phyloP scores from a whole-genome alignment of 257 asterid genomes.

The Lithospermum erythrorhizon region DNA sequence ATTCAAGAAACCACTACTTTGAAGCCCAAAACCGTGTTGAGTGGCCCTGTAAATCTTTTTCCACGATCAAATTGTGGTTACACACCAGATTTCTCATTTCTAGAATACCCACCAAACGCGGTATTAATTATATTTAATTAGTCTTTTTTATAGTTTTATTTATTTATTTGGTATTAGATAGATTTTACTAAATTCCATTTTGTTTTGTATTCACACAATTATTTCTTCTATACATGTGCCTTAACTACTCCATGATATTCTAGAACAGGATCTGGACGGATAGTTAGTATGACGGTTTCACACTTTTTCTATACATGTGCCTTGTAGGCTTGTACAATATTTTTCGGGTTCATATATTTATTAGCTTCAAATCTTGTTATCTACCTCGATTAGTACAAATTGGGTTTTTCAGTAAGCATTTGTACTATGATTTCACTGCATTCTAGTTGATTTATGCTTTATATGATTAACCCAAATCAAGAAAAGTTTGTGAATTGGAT shows the following conservation, averaged over 20 bases:
- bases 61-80: too few species aligned
- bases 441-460: background rate
- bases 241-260: too few species aligned
- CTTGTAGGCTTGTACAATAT: background rate
- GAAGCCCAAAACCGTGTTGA: slow-evolving; percentile 5
- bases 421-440: background rate
- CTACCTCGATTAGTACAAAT: background rate
- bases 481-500: background rate
- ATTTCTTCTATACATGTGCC: background rate
- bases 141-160: background rate
- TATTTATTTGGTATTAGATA: too few species aligned
- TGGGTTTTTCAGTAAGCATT: background rate
- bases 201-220: background rate
- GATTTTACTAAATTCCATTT: background rate
- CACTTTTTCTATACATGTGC: background rate
- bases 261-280: too few species aligned
- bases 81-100: background rate
- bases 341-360: background rate
- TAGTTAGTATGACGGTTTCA: too few species aligned
- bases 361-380: background rate
- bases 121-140: background rate
- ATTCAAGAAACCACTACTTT: slow-evolving; percentile 1
- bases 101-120: background rate
- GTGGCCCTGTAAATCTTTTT: background rate
- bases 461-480: background rate